Evolutionary conservation across 805 yeast species (phyloP).

Genomic region (Kodamaea neixiangensis): DNA sequence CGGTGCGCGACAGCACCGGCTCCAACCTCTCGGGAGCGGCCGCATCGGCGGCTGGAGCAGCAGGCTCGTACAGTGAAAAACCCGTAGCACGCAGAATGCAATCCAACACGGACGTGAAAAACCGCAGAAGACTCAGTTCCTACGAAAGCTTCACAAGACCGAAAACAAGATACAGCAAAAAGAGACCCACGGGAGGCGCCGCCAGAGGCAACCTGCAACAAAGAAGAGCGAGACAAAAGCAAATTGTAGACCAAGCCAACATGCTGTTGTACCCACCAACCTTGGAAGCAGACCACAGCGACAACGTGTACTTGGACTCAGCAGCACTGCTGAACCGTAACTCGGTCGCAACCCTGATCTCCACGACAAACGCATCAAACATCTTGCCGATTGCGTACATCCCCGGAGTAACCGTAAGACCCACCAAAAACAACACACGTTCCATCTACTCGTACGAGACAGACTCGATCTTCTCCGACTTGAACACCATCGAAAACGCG

Average conservation of each 20-base stretch:
- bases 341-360: slow-evolving; percentile 60
- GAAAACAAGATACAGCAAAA: slow-evolving; percentile 21
- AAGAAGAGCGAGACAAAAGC: slow-evolving; percentile 18
- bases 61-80: slow-evolving; percentile 3
- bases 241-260: slow-evolving; percentile 17
- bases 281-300: slow-evolving; percentile 7
- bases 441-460: slow-evolving; percentile 47
- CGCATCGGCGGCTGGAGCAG: neutral
- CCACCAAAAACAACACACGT: slow-evolving; percentile 45
- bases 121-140: slow-evolving; percentile 31
- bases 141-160: slow-evolving; percentile 49
- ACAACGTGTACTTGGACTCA: slow-evolving; percentile 19
- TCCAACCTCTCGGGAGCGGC: slow-evolving; percentile 6
- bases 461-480: slow-evolving; percentile 44
- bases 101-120: slow-evolving; percentile 8
- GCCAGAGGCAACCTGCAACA: slow-evolving; percentile 7
- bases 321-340: slow-evolving; percentile 24
- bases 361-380: slow-evolving; percentile 78
- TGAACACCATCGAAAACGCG: slow-evolving; percentile 48
- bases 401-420: slow-evolving; percentile 83
- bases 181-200: slow-evolving; percentile 4
- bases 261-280: slow-evolving; percentile 8
- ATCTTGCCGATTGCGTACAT: slow-evolving; percentile 90
- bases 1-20: slow-evolving; percentile 1
- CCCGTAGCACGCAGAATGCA: slow-evolving; percentile 8